Conservation (phyloP, 495 filamentous ascomycete species). For the Daldinia grandis region DNA sequence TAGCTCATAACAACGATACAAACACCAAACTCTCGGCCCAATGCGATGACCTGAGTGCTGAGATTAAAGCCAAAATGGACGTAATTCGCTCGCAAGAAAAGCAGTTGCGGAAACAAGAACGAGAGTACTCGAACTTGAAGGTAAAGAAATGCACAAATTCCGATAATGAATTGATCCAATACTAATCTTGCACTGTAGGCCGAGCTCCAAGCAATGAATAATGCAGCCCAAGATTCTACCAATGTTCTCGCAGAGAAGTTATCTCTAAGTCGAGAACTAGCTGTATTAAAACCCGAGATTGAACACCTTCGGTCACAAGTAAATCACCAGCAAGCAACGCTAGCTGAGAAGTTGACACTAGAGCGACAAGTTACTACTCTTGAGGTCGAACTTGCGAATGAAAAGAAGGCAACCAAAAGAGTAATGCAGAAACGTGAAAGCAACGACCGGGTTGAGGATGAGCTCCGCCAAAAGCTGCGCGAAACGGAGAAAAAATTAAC, state of each 20-base stretch:
- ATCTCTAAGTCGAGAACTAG: constrained; percentile 73
- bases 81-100: constrained; percentile 65
- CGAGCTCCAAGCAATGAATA: constrained; percentile 70
- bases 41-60: constrained; percentile 62
- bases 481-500: constrained; percentile 61
- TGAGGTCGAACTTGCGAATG: constrained; percentile 81
- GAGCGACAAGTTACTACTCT: constrained; percentile 76
- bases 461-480: constrained; percentile 56
- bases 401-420: constrained; percentile 73
- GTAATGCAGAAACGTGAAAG: constrained; percentile 61
- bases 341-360: constrained; percentile 78
- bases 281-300: constrained; percentile 75
- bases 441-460: constrained; percentile 52
- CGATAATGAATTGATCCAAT: background rate
- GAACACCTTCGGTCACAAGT: constrained; percentile 79
- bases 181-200: constrained; percentile 57
- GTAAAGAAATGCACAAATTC: constrained; percentile 52
- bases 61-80: constrained; percentile 65
- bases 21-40: constrained; percentile 67
- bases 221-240: constrained; percentile 69
- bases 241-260: constrained; percentile 80
- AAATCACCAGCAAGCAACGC: constrained; percentile 67
- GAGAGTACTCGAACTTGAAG: constrained; percentile 73
- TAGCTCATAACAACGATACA: constrained; percentile 60
- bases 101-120: constrained; percentile 63